Evolutionary conservation across 345 rosid species (phyloP).

Genomic region (Syzygium aqueum): DNA sequence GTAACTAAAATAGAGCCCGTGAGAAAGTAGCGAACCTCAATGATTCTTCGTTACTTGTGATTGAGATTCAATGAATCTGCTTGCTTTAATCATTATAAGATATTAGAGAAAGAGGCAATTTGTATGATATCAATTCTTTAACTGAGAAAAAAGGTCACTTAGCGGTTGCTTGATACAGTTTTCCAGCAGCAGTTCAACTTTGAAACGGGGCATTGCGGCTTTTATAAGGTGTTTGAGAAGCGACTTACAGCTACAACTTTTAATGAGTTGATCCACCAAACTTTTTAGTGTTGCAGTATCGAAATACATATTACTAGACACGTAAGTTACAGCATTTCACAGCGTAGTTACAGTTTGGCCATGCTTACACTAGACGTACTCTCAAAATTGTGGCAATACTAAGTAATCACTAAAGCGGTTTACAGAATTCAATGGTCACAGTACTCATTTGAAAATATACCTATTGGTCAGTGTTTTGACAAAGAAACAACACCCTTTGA

Average conservation of each 20-base stretch:
- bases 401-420: background rate
- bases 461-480: background rate
- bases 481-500: background rate
- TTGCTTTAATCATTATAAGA: background rate
- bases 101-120: background rate
- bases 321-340: background rate
- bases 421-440: background rate
- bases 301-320: background rate
- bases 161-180: background rate
- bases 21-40: background rate
- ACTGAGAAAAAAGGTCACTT: background rate
- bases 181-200: background rate
- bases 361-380: background rate
- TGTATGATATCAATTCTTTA: background rate
- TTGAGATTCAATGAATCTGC: background rate
- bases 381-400: background rate
- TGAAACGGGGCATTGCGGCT: background rate
- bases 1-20: background rate
- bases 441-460: background rate
- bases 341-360: background rate
- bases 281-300: background rate
- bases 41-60: background rate
- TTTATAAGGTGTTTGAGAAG: background rate
- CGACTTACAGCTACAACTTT: background rate
- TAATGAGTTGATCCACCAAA: no score